These are phyloP conservation scores for Ophiostoma sp. DNA, from an alignment of 2,329 filamentous ascomycete species.

Conservation along the genomic window DNA sequence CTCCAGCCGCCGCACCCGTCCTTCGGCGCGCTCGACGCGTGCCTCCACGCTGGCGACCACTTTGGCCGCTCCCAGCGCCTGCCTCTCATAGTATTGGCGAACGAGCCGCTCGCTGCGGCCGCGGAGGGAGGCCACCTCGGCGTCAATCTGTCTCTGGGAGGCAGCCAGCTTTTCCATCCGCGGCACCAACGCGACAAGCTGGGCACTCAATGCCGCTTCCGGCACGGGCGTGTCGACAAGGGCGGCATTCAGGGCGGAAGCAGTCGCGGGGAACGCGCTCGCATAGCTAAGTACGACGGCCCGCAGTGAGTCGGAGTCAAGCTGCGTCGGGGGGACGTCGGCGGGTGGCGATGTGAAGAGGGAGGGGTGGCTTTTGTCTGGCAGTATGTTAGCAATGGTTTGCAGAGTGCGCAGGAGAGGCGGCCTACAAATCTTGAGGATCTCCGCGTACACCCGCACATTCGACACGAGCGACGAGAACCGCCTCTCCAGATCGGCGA, in stretches of 20 bases:
- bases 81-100: slow-evolving; percentile 72
- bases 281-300: slow-evolving; percentile 59
- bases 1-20: slow-evolving; percentile 64
- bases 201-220: slow-evolving; percentile 54
- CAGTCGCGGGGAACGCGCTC: slow-evolving; percentile 55
- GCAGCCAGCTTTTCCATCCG: slow-evolving; percentile 62
- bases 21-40: slow-evolving; percentile 65
- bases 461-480: slow-evolving; percentile 52
- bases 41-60: slow-evolving; percentile 72
- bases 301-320: slow-evolving; percentile 53
- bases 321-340: slow-evolving; percentile 52
- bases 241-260: slow-evolving; percentile 59
- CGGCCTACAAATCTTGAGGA: slow-evolving; percentile 59
- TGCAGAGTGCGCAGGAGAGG: slow-evolving; percentile 4
- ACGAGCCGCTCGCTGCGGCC: slow-evolving; percentile 62
- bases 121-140: slow-evolving; percentile 64
- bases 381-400: too few species aligned
- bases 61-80: slow-evolving; percentile 66
- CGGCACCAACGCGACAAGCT: slow-evolving; percentile 58
- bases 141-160: slow-evolving; percentile 61
- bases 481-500: slow-evolving; percentile 56
- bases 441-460: slow-evolving; percentile 58
- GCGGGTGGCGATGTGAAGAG: slow-evolving; percentile 53
- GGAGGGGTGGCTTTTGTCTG: slow-evolving; percentile 56
- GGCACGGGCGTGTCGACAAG: slow-evolving; percentile 56